A percentile compares a stretch with the other conserved stretches of the same genome.
These are phyloP conservation scores for Ensete ventricosum DNA, from an alignment of 176 grass and related monocot species.

Conservation along the genomic window DNA sequence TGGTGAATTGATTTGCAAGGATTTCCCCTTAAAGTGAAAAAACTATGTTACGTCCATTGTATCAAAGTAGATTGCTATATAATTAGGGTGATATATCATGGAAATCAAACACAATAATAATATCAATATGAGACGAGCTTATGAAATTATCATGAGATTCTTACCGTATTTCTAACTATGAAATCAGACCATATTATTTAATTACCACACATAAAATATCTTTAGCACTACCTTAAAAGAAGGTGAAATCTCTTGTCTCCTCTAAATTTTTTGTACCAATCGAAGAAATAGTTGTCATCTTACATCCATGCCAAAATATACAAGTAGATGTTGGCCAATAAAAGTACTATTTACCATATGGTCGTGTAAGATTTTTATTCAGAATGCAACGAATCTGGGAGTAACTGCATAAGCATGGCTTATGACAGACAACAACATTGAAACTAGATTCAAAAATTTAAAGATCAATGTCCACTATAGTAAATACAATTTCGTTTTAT, in stretches of 20 bases:
- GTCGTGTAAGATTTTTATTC: too few relatives aligned
- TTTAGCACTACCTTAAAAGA: background rate
- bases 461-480: background rate
- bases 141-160: background rate
- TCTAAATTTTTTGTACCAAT: too few relatives aligned
- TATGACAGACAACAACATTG: too few relatives aligned
- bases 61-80: background rate
- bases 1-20: constrained; percentile 67
- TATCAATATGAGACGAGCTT: background rate
- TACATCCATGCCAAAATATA: too few relatives aligned
- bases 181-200: background rate
- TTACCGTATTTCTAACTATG: background rate
- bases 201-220: background rate
- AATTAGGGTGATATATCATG: background rate
- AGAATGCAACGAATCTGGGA: too few relatives aligned
- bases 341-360: too few relatives aligned
- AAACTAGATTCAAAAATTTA: background rate
- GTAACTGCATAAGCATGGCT: too few relatives aligned
- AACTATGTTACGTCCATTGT: background rate
- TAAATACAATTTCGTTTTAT: background rate
- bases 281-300: too few relatives aligned
- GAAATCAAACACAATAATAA: background rate
- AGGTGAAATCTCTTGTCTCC: too few relatives aligned
- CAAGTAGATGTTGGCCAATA: too few relatives aligned
- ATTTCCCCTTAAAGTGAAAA: constrained; percentile 51